Conservation (phyloP, 164 flowering plant genomes). For the Kalanchoe fedtschenkoi region DNA sequence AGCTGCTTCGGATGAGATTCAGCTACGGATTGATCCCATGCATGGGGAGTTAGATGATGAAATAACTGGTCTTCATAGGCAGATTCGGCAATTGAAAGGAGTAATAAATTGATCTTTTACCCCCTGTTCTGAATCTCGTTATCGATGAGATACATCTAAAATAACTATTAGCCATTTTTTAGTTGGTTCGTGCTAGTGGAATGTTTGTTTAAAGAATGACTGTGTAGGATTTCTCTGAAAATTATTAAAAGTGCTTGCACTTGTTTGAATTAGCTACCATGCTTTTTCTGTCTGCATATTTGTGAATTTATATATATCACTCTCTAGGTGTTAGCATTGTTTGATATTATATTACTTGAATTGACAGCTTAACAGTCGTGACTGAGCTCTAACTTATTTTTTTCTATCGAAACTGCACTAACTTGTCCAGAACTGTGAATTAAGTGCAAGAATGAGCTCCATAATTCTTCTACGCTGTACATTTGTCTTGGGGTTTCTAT, state of each 20-base stretch:
- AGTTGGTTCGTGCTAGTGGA: not conserved
- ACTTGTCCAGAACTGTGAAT: too few relatives aligned
- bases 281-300: too few relatives aligned
- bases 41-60: constrained; percentile 34
- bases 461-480: too few relatives aligned
- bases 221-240: not conserved
- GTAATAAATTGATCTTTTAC: constrained; percentile 10
- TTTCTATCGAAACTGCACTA: too few relatives aligned
- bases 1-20: constrained; percentile 30
- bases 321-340: too few relatives aligned
- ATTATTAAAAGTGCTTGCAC: not conserved
- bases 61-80: constrained; percentile 31
- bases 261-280: too few relatives aligned
- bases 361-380: too few relatives aligned
- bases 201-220: not conserved
- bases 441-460: too few relatives aligned
- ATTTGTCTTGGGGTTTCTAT: not conserved
- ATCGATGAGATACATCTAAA: not conserved
- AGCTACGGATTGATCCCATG: constrained; percentile 36
- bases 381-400: too few relatives aligned
- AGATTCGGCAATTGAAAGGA: constrained; percentile 24
- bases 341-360: too few relatives aligned
- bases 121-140: not conserved
- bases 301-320: too few relatives aligned
- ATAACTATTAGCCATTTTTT: not conserved